Base-by-base conservation (phyloP, 2,329 filamentous ascomycete species). In the Neopestalotiopsis sp. region DNA sequence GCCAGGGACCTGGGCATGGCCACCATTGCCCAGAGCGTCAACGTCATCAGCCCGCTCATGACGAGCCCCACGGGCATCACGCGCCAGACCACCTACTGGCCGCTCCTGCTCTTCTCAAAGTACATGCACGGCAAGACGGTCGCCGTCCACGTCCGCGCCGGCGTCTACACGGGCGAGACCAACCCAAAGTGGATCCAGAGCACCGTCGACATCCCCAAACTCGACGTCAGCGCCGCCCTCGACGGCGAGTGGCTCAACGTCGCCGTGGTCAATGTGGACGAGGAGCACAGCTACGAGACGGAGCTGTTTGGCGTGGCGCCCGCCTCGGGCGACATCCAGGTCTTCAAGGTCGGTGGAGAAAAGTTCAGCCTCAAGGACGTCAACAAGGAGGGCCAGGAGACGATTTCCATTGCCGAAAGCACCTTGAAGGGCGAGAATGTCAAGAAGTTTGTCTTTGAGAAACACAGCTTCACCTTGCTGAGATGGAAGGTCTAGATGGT, bases 11-110 rank as follows among this genome's bases (percentile, higher is more conserved):
- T 95, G 49, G 91, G 90, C 74, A 94, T 94, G 92, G 91, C 92
- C 45, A 94, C 92, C 76, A 91, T 95, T 68, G 92, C 92, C 1
- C 92, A 94, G 79, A 89, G 85, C 64, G 91, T 94, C 71, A 94
- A 95, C 76, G 92, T 94, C 69, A 94, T 94, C 74, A 89, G 88
- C 1, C 92, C 92, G 1, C 83, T 94, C 12, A 93, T 94, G 90
- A 94, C 92, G 1, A 90, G 84, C 2, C 82, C 84, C 66, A 80
- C 84, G 0, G 91, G 91, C 0, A 79, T 94, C 61, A 78, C 90
- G 63, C 91, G 90, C 81, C 92, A 94, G 81, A 89, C 91, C 0
- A 93, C 89, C 3, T 94, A 91, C 90, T 94, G 90, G 89, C 90
- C 92, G 5, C 82, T 94, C 62, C 84, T 90, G 68, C 84, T 94